phyloP scores from a whole-genome alignment of 495 filamentous ascomycete genomes.

The Penicillium lividum region DNA sequence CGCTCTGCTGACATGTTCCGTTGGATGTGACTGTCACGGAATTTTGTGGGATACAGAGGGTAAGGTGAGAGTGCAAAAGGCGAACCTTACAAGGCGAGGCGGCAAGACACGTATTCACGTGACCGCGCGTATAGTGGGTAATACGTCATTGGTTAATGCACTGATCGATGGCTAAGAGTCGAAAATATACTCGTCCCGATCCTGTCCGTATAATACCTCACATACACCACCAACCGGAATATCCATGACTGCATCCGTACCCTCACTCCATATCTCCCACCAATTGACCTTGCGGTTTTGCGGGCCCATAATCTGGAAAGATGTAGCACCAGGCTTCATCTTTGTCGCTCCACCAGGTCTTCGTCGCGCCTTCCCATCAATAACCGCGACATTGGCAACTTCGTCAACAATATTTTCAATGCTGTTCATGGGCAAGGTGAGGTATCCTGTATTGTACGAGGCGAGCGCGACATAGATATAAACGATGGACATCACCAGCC shows the following conservation, averaged over 20 bases:
- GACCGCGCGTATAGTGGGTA: neutral
- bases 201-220: conserved; percentile 67
- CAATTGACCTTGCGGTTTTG: conserved; percentile 61
- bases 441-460: conserved; percentile 82
- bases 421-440: conserved; percentile 78
- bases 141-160: conserved; percentile 4
- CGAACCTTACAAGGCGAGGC: neutral
- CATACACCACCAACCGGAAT: conserved; percentile 96
- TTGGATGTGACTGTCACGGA: neutral
- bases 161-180: conserved; percentile 6
- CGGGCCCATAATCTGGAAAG: conserved; percentile 49
- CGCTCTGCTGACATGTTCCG: conserved; percentile 37
- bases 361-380: conserved; percentile 70
- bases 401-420: conserved; percentile 93
- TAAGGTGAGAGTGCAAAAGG: neutral
- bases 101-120: conserved; percentile 6
- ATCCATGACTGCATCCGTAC: conserved; percentile 98
- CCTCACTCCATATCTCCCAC: conserved; percentile 80
- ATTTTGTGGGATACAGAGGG: neutral
- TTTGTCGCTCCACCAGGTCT: conserved; percentile 43
- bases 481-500: conserved; percentile 82
- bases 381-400: conserved; percentile 78
- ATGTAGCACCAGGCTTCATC: conserved; percentile 48
- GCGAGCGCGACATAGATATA: conserved; percentile 96
- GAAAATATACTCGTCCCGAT: conserved; percentile 37